Conservation (phyloP, 2,329 filamentous ascomycete genomes). For the Arthrobotrys sinensis region DNA sequence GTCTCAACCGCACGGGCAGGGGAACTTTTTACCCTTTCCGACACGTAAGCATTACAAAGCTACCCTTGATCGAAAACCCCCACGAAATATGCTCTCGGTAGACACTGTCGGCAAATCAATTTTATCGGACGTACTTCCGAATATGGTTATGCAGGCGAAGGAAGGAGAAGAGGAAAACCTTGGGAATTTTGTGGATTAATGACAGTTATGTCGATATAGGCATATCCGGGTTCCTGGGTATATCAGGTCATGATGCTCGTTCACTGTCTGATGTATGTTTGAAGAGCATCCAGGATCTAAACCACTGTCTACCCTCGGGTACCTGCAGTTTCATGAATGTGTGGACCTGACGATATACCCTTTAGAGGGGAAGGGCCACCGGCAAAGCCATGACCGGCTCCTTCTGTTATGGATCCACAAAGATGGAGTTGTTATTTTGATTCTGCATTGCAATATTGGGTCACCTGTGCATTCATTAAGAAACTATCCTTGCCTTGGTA, state of each 20-base stretch:
- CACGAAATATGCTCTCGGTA: constrained; percentile 55
- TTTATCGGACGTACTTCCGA: constrained; percentile 51
- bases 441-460: constrained; percentile 26
- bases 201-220: constrained; percentile 31
- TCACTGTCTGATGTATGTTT: constrained; percentile 52
- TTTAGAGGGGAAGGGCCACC: constrained; percentile 58
- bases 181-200: constrained; percentile 9
- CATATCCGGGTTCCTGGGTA: constrained; percentile 37
- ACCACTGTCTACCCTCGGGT: constrained; percentile 50
- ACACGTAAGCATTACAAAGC: constrained; percentile 61
- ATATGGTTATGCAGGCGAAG: constrained; percentile 43
- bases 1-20: constrained; percentile 54
- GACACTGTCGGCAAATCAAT: constrained; percentile 54
- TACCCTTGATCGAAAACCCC: constrained; percentile 49
- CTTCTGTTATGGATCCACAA: constrained; percentile 49
- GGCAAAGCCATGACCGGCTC: constrained; percentile 50
- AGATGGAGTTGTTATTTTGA: constrained; percentile 43
- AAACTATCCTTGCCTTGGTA: constrained; percentile 47
- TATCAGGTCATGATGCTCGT: constrained; percentile 22
- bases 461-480: constrained; percentile 51
- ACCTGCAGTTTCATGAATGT: constrained; percentile 60
- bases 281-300: constrained; percentile 47
- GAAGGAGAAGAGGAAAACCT: constrained; percentile 14
- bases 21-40: constrained; percentile 56
- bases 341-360: constrained; percentile 56